Evolutionary conservation across 2,329 filamentous ascomycete genomes (phyloP).

Genomic region (Sclerotiophoma versabilis): DNA sequence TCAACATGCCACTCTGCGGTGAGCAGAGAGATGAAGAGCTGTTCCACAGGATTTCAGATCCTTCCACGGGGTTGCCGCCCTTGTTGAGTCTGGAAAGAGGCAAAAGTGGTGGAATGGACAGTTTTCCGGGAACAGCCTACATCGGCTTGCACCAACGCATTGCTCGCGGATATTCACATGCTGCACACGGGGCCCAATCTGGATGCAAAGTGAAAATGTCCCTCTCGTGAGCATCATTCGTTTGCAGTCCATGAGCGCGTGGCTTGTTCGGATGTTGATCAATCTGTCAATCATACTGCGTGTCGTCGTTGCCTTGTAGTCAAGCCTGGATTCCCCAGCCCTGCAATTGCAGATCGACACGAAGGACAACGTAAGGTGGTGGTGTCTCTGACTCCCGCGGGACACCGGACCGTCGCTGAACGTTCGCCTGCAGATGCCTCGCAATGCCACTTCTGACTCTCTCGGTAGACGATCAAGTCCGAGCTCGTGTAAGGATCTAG

Average conservation of each 20-base stretch:
- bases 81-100: conserved; percentile 10
- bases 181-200: conserved; percentile 15
- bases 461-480: background rate
- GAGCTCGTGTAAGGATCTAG: conserved; percentile 16
- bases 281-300: conserved; percentile 7
- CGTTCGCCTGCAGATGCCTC: conserved; percentile 2
- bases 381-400: conserved; percentile 15
- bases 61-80: conserved; percentile 20
- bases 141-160: conserved; percentile 28
- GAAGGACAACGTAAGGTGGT: background rate
- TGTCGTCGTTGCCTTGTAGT: conserved; percentile 2
- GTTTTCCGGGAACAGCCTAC: conserved; percentile 18
- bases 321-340: background rate
- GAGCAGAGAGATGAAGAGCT: conserved; percentile 13
- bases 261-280: conserved; percentile 12
- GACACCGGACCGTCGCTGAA: conserved; percentile 21
- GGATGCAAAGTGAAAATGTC: conserved; percentile 18
- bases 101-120: conserved; percentile 23
- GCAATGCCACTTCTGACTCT: background rate
- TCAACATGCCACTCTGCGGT: conserved; percentile 14
- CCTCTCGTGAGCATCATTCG: conserved; percentile 6
- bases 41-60: conserved; percentile 19
- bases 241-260: conserved; percentile 21
- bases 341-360: conserved; percentile 11
- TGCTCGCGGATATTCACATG: conserved; percentile 18